Conservation (phyloP, 441 rosid species). For the Pelargonium australe region DNA sequence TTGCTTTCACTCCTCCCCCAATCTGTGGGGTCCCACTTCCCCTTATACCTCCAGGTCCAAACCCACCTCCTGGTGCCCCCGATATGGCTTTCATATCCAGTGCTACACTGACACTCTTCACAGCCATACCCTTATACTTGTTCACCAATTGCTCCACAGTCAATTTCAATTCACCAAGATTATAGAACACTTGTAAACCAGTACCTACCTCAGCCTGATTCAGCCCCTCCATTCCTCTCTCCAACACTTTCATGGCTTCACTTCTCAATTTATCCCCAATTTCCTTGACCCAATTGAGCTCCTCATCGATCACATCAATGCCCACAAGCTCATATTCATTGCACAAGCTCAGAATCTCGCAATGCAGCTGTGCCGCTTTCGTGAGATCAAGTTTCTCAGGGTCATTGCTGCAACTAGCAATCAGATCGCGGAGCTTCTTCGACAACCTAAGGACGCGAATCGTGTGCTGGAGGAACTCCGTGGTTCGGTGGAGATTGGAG, state of each 20-base stretch:
- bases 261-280: slow-evolving; percentile 55
- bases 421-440: slow-evolving; percentile 80
- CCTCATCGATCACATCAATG: slow-evolving; percentile 67
- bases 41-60: slow-evolving; percentile 83
- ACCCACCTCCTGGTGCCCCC: slow-evolving; percentile 37
- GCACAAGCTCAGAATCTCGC: slow-evolving; percentile 72
- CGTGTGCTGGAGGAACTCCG: slow-evolving; percentile 68
- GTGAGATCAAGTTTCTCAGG: slow-evolving; percentile 78
- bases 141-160: slow-evolving; percentile 76
- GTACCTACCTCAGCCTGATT: slow-evolving; percentile 97
- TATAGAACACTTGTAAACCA: slow-evolving; percentile 91
- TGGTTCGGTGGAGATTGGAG: slow-evolving; percentile 58
- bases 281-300: slow-evolving; percentile 53
- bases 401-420: slow-evolving; percentile 24
- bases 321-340: slow-evolving; percentile 66
- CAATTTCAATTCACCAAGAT: slow-evolving; percentile 67
- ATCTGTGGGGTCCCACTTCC: slow-evolving; percentile 88
- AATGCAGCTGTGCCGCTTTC: slow-evolving; percentile 76
- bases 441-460: slow-evolving; percentile 65
- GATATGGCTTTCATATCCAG: slow-evolving; percentile 93
- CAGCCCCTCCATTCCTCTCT: slow-evolving; percentile 90
- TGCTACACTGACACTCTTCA: slow-evolving; percentile 64
- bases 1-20: slow-evolving; percentile 83
- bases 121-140: slow-evolving; percentile 68
- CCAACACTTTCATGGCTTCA: slow-evolving; percentile 75